These are phyloP conservation scores for Sphagnum magellanicum DNA, from an alignment of 228 moss, liverwort and hornwort species.

Conservation along the genomic window DNA sequence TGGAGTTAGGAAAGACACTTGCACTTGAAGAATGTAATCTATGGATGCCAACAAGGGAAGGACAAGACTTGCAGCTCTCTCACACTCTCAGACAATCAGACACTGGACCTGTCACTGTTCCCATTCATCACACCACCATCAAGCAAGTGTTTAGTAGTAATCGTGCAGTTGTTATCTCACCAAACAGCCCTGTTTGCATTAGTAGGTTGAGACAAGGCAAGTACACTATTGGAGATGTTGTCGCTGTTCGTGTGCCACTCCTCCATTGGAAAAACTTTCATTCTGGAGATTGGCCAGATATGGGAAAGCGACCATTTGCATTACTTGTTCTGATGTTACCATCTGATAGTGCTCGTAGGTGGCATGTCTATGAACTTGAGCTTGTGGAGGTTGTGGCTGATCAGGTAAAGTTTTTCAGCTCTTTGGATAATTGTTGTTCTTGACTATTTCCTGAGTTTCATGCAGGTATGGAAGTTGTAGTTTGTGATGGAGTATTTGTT, in stretches of 20 bases:
- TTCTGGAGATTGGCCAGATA: slow-evolving; percentile 62
- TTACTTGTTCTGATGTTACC: slow-evolving; percentile 52
- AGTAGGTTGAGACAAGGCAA: slow-evolving; percentile 60
- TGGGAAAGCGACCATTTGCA: slow-evolving; percentile 45
- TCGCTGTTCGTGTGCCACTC: slow-evolving; percentile 42
- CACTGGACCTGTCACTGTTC: slow-evolving; percentile 40
- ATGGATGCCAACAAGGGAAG: slow-evolving; percentile 58
- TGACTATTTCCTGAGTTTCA: no score
- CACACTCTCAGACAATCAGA: slow-evolving; percentile 66
- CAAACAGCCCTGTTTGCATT: slow-evolving; percentile 80
- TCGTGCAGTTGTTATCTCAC: slow-evolving; percentile 75
- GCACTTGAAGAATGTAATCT: slow-evolving; percentile 51
- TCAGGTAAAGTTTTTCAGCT: slow-evolving; percentile 26
- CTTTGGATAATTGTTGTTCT: neutral
- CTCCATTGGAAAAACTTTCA: slow-evolving; percentile 70
- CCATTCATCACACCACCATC: slow-evolving; percentile 71
- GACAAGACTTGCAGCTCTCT: slow-evolving; percentile 64
- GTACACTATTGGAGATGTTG: slow-evolving; percentile 77
- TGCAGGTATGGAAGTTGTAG: no score
- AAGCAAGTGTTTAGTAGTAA: slow-evolving; percentile 90
- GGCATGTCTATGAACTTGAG: slow-evolving; percentile 46
- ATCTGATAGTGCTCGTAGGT: slow-evolving; percentile 34
- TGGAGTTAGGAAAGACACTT: slow-evolving; percentile 57
- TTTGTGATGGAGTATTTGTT: no score
- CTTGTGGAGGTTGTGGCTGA: slow-evolving; percentile 60